Percentiles rank a stretch among this genome's conserved stretches.
Conservation (phyloP, 2,329 filamentous ascomycete genomes). For the Rachicladosporium sp. region DNA sequence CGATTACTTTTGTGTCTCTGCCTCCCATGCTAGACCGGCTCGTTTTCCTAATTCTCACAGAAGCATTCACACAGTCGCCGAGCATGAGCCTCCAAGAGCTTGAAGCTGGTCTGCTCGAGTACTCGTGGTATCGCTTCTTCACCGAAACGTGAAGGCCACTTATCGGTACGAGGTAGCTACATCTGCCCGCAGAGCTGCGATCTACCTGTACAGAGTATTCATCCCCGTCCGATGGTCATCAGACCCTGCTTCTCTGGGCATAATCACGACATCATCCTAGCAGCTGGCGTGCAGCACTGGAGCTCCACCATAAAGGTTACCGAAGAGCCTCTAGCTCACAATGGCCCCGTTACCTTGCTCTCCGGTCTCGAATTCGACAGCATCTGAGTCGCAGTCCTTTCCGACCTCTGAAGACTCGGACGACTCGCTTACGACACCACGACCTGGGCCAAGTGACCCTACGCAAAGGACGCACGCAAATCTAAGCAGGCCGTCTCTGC, state of each 20-base stretch:
- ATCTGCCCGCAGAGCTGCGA: background rate
- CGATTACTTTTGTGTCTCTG: too few species aligned
- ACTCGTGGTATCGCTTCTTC: slow-evolving; percentile 16
- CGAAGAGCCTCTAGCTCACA: too few species aligned
- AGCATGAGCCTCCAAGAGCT: too few species aligned
- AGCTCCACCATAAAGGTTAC: too few species aligned
- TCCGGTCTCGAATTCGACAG: slow-evolving; percentile 20
- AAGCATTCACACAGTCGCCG: too few species aligned
- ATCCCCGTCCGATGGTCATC: too few species aligned
- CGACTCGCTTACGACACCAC: slow-evolving; percentile 21
- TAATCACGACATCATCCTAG: too few species aligned
- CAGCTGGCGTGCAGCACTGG: too few species aligned
- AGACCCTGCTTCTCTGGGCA: too few species aligned
- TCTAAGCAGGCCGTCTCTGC: slow-evolving; percentile 16
- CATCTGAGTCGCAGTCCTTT: slow-evolving; percentile 14
- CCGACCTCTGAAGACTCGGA: slow-evolving; percentile 18
- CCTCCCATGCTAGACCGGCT: too few species aligned
- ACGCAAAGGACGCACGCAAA: slow-evolving; percentile 15
- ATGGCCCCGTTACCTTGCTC: slow-evolving; percentile 19
- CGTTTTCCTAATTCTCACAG: too few species aligned
- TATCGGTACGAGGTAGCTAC: too few species aligned
- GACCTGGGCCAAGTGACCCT: slow-evolving; percentile 21
- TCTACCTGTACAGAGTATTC: background rate
- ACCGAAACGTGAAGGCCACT: slow-evolving; percentile 7
- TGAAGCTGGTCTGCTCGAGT: slow-evolving; percentile 2